Conservation (phyloP, 2,329 filamentous ascomycete genomes). For the Zymoseptoria ardabiliae region DNA sequence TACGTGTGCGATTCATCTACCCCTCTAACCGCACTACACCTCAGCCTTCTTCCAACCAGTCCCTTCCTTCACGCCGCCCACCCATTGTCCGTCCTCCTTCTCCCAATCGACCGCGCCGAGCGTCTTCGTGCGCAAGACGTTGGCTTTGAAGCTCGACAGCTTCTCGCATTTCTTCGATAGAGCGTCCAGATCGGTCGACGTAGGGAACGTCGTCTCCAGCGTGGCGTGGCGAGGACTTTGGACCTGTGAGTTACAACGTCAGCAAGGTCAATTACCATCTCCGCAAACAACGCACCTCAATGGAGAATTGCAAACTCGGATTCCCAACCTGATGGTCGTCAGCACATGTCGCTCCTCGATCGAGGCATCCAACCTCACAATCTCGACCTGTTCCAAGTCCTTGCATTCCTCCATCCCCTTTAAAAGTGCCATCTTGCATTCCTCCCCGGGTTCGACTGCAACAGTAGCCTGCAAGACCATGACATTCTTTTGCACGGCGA, state of each 20-base stretch:
- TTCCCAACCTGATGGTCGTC: conserved; percentile 19
- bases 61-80: conserved; percentile 22
- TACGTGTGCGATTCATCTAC: too few species aligned
- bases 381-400: conserved; percentile 34
- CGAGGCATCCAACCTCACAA: conserved; percentile 19
- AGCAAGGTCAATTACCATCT: conserved; percentile 6
- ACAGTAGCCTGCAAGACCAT: conserved; percentile 35
- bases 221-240: conserved; percentile 24
- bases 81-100: conserved; percentile 27
- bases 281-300: conserved; percentile 28
- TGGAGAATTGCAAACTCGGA: conserved; percentile 32
- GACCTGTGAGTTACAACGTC: conserved; percentile 13
- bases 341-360: not conserved
- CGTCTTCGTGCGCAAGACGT: conserved; percentile 29
- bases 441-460: conserved; percentile 30
- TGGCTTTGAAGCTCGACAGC: conserved; percentile 32
- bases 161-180: conserved; percentile 30
- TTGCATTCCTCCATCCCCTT: conserved; percentile 25
- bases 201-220: conserved; percentile 29
- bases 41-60: conserved; percentile 1
- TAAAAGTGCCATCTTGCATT: conserved; percentile 30
- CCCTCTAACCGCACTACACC: not conserved
- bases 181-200: conserved; percentile 29
- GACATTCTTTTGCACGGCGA: conserved; percentile 32
- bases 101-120: conserved; percentile 31